Base-by-base conservation (phyloP, 768 basidiomycete genomes). In the Suillus americanus region DNA sequence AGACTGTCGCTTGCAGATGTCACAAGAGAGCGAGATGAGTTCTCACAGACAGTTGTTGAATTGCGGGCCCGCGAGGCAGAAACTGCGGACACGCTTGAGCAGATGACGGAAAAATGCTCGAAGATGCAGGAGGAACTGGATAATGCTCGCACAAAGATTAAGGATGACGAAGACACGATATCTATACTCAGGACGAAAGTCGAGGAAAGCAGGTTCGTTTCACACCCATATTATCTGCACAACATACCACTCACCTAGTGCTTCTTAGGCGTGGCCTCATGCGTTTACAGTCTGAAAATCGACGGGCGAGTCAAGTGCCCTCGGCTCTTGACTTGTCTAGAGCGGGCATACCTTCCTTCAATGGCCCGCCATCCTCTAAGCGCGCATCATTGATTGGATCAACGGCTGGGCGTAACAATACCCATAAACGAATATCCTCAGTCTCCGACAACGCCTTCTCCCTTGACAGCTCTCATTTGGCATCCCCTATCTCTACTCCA, bases 161-260 rank as follows among this genome's bases (percentile, higher is more conserved):
- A 81, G 64, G 92, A 94, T 55, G 89, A 92, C 62, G 91, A 91
- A 70, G 88, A 93, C 65, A 88, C 90, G 43, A 91, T 95, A 56
- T 76, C 80, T 3, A 77, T 94, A 75, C 79, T 95, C 59, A 84
- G 93, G 41, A 81, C 85, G n/a, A 94, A 94, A 74, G 91, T 94
- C 3, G 92, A 94, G 70, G 92, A 94, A 75, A 92, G 91, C 81
- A 84, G 92, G 92, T 91, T 69, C 25, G 84, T 68, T 72, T 18
- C 43, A 57, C 62, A 55, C 25, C 38, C 25, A 50, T 35, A 55
- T 46, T 18, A 13, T 28, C 6, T 41, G 40, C 10, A 30, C 25
- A 43, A 41, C 40, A 18, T 66, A 13, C 64, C 63, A 33, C 57
- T 62, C 64, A 69, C 38, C n/a, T n/a, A 41, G 43, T 68, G 54